Conservation (phyloP, 306 rosid species). For the Carpinus fangiana region DNA sequence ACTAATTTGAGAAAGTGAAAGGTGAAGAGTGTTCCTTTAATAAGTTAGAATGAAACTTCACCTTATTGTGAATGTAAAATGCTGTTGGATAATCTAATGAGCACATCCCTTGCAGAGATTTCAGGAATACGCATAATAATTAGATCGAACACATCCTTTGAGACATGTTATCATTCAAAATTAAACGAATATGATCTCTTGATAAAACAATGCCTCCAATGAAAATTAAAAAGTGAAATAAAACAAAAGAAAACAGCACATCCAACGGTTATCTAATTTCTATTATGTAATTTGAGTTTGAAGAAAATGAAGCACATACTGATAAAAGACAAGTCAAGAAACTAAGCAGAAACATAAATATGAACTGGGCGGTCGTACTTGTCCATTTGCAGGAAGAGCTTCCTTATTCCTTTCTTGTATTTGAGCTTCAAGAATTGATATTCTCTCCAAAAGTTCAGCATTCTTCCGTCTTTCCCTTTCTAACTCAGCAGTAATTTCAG, state of each 20-base stretch:
- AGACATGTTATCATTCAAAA: neutral
- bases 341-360: conserved; percentile 3
- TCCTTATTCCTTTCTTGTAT: conserved; percentile 48
- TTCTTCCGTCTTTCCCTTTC: conserved; percentile 75
- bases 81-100: neutral
- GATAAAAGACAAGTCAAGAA: neutral
- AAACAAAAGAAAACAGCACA: neutral
- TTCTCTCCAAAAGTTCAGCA: conserved; percentile 64
- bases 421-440: conserved; percentile 83
- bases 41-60: neutral
- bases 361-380: conserved; percentile 41
- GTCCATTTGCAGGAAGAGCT: conserved; percentile 28
- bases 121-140: neutral
- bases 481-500: conserved; percentile 65
- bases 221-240: neutral
- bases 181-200: neutral
- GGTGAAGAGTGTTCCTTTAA: neutral
- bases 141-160: neutral
- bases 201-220: neutral
- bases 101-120: neutral
- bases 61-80: neutral
- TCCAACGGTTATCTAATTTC: neutral
- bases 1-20: neutral
- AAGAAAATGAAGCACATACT: neutral
- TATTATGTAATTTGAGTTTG: neutral